Conservation (phyloP, 371 early-diverging fungal genomes). For the Rhizopus delemar region DNA sequence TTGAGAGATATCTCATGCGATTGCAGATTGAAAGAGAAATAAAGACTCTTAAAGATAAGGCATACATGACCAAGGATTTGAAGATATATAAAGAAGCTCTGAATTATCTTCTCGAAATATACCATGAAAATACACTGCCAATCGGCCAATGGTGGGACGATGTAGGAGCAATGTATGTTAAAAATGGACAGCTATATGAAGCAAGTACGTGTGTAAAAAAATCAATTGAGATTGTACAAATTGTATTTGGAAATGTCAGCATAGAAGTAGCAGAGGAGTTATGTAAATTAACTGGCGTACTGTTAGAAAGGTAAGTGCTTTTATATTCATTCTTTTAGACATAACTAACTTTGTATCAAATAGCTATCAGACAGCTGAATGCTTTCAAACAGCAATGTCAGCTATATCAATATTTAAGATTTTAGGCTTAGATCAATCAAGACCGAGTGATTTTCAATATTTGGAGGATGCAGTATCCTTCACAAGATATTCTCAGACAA, state of each 20-base stretch:
- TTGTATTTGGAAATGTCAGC: slow-evolving; percentile 28
- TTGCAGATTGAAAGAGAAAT: slow-evolving; percentile 14
- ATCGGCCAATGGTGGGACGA: slow-evolving; percentile 29
- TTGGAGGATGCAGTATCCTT: not conserved
- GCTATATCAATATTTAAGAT: not conserved
- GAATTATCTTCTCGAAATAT: slow-evolving; percentile 11
- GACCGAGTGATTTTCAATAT: not conserved
- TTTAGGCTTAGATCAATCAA: not conserved
- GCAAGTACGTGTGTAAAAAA: slow-evolving; percentile 19
- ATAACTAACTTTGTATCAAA: not conserved
- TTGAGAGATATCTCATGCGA: not conserved
- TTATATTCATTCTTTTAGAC: not conserved
- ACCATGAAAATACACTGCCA: slow-evolving; percentile 12
- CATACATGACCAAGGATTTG: too few species aligned
- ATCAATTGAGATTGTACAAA: slow-evolving; percentile 23
- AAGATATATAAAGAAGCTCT: slow-evolving; percentile 2
- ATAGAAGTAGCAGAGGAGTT: slow-evolving; percentile 37
- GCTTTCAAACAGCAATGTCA: not conserved
- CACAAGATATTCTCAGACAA: too few species aligned
- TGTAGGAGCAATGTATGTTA: slow-evolving; percentile 20
- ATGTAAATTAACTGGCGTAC: slow-evolving; percentile 32
- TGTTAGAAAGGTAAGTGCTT: slow-evolving; percentile 23
- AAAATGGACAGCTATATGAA: slow-evolving; percentile 3
- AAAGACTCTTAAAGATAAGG: not conserved
- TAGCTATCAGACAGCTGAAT: not conserved